Evolutionary conservation across 768 basidiomycete genomes (phyloP), one percentile per base, ranked within the genome.

Genomic region (Psilocybe tampanensis): DNA sequence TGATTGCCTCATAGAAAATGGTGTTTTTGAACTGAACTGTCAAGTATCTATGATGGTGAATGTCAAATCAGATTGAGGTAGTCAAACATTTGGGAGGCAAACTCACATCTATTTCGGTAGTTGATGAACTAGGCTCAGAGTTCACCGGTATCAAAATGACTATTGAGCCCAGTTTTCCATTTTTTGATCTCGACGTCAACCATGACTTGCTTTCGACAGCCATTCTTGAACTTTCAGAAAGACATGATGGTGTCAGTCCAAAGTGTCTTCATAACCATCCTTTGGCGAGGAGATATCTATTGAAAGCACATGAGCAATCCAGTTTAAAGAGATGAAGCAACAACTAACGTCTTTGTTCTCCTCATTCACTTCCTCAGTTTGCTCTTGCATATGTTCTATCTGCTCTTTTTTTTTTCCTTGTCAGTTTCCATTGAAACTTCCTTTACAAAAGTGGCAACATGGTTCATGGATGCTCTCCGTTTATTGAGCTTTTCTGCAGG

Each of bases 211-310:
- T 70, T 48, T 90, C 86, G 0, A 82, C 86, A 5, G 81, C 72
- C 11, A 71, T 65, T 53, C 86, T 79, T 15, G 78, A 79, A 26
- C 67, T 64, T 34, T 80, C 81, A 0, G 84, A 77, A 19, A 90
- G 69, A 21, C 75, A 65, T n/a, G 71, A 54, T 3, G 92, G 81
- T 4, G 76, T 74, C 13, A 79, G 64, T 9, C 91, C 92, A 68
- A 92, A 95, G 66, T 95, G 93, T 9, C 69, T 72, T 93, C 90
- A 65, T 93, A 92, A 48, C 76, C 69, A 63, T 87, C 80, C 52
- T 62, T 60, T 9, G 65, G 39, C 18, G 50, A 61, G 26, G 45
- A 43, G 15, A 47, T 41, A 13, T 54, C 56, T 64, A n/a, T n/a
- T n/a, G 32, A 47, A 24, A 56, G 45, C 2, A 43, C n/a, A n/a